Percentiles rank a stretch among this genome's conserved stretches.
Evolutionary conservation across 208 protist genomes (phyloP).

Genomic region (Crithidia sp.): DNA sequence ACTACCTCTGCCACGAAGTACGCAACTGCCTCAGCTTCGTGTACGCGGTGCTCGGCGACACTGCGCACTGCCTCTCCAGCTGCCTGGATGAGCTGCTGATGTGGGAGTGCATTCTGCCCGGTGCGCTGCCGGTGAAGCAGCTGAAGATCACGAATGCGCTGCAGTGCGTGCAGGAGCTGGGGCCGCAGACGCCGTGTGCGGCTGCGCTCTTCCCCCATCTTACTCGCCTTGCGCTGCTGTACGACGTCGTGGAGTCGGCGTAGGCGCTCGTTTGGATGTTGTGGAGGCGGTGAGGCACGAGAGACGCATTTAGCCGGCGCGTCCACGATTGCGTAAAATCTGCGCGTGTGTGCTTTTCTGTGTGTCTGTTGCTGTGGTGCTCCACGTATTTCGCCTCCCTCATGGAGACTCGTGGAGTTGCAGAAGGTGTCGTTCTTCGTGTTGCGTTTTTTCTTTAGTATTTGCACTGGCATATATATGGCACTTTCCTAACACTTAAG

Average conservation of each 20-base stretch:
- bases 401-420: no score
- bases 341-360: no score
- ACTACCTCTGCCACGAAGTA: constrained; percentile 86
- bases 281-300: background rate
- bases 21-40: constrained; percentile 85
- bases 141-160: constrained; percentile 82
- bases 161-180: constrained; percentile 36
- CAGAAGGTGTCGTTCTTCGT: no score
- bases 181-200: background rate
- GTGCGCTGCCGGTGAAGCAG: constrained; percentile 79
- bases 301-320: no score
- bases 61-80: constrained; percentile 40
- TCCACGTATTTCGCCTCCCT: no score
- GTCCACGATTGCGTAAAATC: no score
- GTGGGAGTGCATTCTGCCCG: constrained; percentile 85
- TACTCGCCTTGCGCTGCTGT: constrained; percentile 49
- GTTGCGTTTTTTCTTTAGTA: no score
- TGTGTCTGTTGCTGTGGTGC: no score
- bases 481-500: no score
- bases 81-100: constrained; percentile 80
- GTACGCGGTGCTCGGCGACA: constrained; percentile 70
- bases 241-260: constrained; percentile 42
- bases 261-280: background rate
- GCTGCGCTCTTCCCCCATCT: constrained; percentile 52
- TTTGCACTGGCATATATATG: no score